Base-by-base conservation (phyloP, 176 grass and related monocot species). In the Chrysopogon serrulatus region DNA sequence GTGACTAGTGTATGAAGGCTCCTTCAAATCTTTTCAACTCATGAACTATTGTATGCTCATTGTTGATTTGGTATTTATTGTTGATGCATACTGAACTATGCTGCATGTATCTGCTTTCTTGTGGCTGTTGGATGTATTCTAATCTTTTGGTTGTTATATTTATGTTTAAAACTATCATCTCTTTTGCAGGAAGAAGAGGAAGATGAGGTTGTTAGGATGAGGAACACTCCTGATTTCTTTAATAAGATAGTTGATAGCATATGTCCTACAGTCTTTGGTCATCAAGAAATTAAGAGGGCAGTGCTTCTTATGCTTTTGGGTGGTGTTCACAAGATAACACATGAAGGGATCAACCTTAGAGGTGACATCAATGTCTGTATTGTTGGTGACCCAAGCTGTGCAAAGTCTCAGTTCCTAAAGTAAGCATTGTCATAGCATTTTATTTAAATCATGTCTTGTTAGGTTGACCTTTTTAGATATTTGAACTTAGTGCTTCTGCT, bases 311-410 rank as follows among this genome's bases (percentile, higher is more conserved):
- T 96, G 93, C 86, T 99, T 90, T 84, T 99, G 89, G 96, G 96
- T 56, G 96, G 96, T 41, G 96, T 99, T 71, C 96, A 96, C 87
- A 99, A 99, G 83, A 76, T 92, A 79, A 99, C 96, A 40, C 93
- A 99, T 90, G 93, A 99, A 95, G 93, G 96, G 64, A 99, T 99
- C 66, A 99, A 99, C 78, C 93, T 99, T 78, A 92, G 93, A 88
- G 96, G 93, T 40, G 96, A 99, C 92, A 86, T 99, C 79, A 99
- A 99, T 82, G 89, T 99, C 27, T 99, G 96, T 44, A 99, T 99
- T 88, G 96, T 99, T 86, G 96, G 96, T n/a, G 93, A 99, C 85
- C 93, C 93, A 73, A 99, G 96, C 80, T 99, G 96, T 56, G 96
- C 96, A 35, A 96, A 99, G 88, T 96, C 96, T 33, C 93, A 99